phyloP scores from a whole-genome alignment of 768 basidiomycete genomes.

The Strobilomyces echinocephalus region DNA sequence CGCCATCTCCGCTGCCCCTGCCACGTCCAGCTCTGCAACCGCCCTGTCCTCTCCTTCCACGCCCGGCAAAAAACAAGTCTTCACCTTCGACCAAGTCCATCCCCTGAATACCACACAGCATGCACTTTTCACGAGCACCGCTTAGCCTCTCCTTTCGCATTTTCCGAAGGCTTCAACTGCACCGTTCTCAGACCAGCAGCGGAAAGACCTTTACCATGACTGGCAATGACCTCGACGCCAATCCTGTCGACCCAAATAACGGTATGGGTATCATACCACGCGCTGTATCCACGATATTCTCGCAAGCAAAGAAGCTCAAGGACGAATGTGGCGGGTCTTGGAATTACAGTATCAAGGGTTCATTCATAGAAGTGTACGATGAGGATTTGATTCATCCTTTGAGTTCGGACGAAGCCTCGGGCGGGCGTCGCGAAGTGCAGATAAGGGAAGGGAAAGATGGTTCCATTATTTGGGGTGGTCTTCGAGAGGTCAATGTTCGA shows the following conservation, averaged over 20 bases:
- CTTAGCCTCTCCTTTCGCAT: slow-evolving; percentile 77
- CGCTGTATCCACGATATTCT: slow-evolving; percentile 86
- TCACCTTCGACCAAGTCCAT: slow-evolving; percentile 94
- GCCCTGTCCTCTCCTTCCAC: slow-evolving; percentile 44
- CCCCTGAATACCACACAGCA: slow-evolving; percentile 80
- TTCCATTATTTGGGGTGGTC: slow-evolving; percentile 93
- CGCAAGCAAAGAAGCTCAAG: slow-evolving; percentile 68
- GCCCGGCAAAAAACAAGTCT: slow-evolving; percentile 73
- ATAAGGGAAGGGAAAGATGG: slow-evolving; percentile 98
- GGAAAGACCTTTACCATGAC: slow-evolving; percentile 83
- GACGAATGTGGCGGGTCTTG: slow-evolving; percentile 71
- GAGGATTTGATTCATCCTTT: slow-evolving; percentile 97
- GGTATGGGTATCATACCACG: slow-evolving; percentile 95
- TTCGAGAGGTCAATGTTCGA: slow-evolving; percentile 87
- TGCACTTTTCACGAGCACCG: slow-evolving; percentile 79
- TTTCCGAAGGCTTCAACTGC: slow-evolving; percentile 94
- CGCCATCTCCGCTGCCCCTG: slow-evolving; percentile 48
- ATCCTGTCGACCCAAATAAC: slow-evolving; percentile 76
- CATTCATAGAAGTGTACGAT: slow-evolving; percentile 98
- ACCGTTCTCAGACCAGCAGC: slow-evolving; percentile 46
- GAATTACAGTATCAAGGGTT: slow-evolving; percentile 79
- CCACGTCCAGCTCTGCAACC: slow-evolving; percentile 47
- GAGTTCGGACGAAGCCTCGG: slow-evolving; percentile 61
- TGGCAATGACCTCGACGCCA: slow-evolving; percentile 83
- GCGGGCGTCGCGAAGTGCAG: slow-evolving; percentile 78